Base-by-base conservation (phyloP, 805 yeast species). In the Saccharomycopsis fodiens region DNA sequence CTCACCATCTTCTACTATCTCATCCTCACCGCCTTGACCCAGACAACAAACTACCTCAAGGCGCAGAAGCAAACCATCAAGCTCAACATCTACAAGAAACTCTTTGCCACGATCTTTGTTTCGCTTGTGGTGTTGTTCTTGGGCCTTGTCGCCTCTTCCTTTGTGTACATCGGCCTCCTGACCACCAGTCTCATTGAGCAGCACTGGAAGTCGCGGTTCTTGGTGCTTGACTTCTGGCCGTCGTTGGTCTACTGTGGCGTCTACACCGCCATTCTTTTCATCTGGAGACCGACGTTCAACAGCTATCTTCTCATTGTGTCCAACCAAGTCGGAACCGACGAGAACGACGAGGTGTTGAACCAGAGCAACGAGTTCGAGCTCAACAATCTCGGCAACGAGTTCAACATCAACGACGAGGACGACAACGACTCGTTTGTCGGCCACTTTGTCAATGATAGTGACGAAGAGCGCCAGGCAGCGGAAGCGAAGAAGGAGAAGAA, bases 201-300 rank as follows among this genome's bases (percentile, higher is more conserved):
- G 54, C 82, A 85, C 60, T 93, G 98, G 98, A 85, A 89, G 65
- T 76, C 86, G 38, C 78, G 94, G 58, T 89, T 86, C 69, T 87
- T 93, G 57, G 65, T 87, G 44, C 73, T 82, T 38, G 96, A 91
- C 56, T 94, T 95, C 68, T 89, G 97, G 96, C 95, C 96, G 34
- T 81, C 95, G 41, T 73, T 87, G 41, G 82, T 88, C 12, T 93
- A 87, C 66, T 86, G 85, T 59, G 65, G 81, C 40, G 89, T 89
- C 32, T 89, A 93, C 61, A 74, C 82, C 56, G 76, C 88, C 7
- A 72, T 93, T 52, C 85, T 96, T 3, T 78, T 88, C 68, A 76
- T 93, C 52, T 93, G 98, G 98, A 82, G 98, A 64, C 99, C 99
- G 44, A 91, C 97, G 0, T 93, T 84, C 55, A 87, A 95, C 35